Evolutionary conservation across 108 stramenopile genomes (phyloP), one percentile per base, ranked within the genome.

Genomic region (Craspedostauros australis): DNA sequence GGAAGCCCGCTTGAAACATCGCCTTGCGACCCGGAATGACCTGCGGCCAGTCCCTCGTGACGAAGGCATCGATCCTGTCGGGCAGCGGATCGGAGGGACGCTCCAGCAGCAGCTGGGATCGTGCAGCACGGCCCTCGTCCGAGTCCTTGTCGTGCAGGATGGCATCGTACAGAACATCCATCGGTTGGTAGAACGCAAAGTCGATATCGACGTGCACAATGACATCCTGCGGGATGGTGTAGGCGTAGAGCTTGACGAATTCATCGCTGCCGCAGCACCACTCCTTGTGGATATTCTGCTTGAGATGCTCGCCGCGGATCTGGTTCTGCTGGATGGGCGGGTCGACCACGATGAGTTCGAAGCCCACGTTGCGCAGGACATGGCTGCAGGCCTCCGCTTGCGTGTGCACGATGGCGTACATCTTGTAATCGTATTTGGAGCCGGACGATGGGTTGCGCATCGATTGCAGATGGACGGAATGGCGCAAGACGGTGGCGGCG

Each of bases 351-450:
- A 80, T 18, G 7, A 77, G 29, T 16, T 69, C 47, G 51, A 67
- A 87, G 7, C 85, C 81, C 19, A 72, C 43, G 11, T 66, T 44
- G 40, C 55, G 44, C 38, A 87, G 47, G 11, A 47, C 39, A 0
- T 62, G 49, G 37, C 64, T 60, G 50, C 84, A 85, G 1, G 9
- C 15, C 42, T 54, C 51, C 8, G 77, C 84, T 23, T 70, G 54
- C 4, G 48, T 24, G 51, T 85, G 84, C 0, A 85, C 77, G 31
- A 85, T 60, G 7, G 79, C 84, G 50, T 81, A 79, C 75, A 79
- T 76, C 50, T 81, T 52, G 47, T 85, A 85, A 39, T 80, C 84
- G 37, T 85, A 85, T 33, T 39, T 42, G 19, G 49, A 51, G 2
- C 53, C 66, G 41, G 32, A 25, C 2, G 3, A 31, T 2, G 61